These are phyloP conservation scores for Colletotrichum sp. DNA, from an alignment of 2,329 filamentous ascomycete species.

Conservation along the genomic window DNA sequence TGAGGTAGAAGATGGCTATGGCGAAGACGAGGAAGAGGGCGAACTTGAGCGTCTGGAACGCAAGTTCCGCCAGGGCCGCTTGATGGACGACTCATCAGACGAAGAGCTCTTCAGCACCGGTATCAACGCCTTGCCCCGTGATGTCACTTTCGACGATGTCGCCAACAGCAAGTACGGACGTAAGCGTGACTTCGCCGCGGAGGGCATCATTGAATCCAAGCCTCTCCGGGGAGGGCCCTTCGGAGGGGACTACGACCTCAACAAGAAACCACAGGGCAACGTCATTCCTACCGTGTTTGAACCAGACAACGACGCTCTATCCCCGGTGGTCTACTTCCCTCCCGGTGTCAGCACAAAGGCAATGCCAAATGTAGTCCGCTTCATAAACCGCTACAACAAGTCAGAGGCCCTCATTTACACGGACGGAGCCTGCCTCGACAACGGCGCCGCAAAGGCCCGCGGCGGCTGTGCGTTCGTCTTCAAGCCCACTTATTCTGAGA, in stretches of 20 bases:
- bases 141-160: constrained; percentile 38
- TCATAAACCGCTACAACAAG: constrained; percentile 33
- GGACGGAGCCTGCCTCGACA: constrained; percentile 49
- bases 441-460: constrained; percentile 39
- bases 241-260: background rate
- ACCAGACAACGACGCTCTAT: constrained; percentile 5
- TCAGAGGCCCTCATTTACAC: constrained; percentile 44
- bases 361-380: constrained; percentile 23
- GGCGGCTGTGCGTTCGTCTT: constrained; percentile 46
- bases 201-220: background rate
- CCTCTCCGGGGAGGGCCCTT: background rate
- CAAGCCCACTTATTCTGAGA: constrained; percentile 1
- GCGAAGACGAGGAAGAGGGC: background rate
- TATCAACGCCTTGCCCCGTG: constrained; percentile 37
- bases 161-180: constrained; percentile 38
- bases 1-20: background rate
- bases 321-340: constrained; percentile 31
- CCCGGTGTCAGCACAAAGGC: background rate
- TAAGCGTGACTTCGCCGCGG: background rate
- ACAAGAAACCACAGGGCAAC: background rate
- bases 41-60: background rate
- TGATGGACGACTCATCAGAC: background rate
- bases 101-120: background rate
- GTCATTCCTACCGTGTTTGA: constrained; percentile 36
- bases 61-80: background rate